Conservation (phyloP, 2,329 filamentous ascomycete genomes). For the Apiospora arundinis region DNA sequence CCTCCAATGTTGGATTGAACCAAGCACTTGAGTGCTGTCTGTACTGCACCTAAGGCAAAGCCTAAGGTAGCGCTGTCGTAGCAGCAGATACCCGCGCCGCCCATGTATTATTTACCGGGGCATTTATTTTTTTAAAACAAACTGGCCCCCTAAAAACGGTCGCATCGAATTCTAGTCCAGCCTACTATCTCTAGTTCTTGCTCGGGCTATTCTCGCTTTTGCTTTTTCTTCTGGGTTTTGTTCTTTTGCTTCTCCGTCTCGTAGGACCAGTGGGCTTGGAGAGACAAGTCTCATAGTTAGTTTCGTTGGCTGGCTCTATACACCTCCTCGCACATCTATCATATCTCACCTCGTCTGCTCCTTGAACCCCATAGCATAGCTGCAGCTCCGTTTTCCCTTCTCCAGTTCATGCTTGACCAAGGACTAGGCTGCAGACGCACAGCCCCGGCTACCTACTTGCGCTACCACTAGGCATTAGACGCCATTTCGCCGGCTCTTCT, state of each 20-base stretch:
- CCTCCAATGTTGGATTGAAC: not conserved
- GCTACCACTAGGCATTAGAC: conserved; percentile 10
- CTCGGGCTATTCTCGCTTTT: conserved; percentile 1
- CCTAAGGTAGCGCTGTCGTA: not conserved
- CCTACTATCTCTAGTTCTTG: not conserved
- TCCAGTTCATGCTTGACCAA: conserved; percentile 9
- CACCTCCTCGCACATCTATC: not conserved
- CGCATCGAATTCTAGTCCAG: conserved; percentile 15
- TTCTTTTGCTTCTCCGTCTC: conserved; percentile 4
- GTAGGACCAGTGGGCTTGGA: conserved; percentile 1
- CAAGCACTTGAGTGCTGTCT: too few species aligned
- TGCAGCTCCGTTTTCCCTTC: conserved; percentile 4
- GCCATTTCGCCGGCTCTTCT: conserved; percentile 5
- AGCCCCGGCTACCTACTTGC: conserved; percentile 10
- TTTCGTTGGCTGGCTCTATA: conserved; percentile 2
- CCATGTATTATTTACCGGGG: conserved; percentile 5
- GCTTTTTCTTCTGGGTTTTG: conserved; percentile 17
- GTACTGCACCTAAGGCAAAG: not conserved
- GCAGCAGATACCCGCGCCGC: conserved; percentile 13
- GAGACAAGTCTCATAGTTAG: conserved; percentile 10
- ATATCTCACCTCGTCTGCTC: not conserved
- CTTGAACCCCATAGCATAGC: conserved; percentile 5
- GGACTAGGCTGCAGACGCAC: not conserved
- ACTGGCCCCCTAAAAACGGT: conserved; percentile 16
- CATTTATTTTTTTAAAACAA: not conserved